Percentiles rank a stretch among this genome's conserved stretches.
phyloP scores from a whole-genome alignment of 306 rosid species.

The Alnus rubra region DNA sequence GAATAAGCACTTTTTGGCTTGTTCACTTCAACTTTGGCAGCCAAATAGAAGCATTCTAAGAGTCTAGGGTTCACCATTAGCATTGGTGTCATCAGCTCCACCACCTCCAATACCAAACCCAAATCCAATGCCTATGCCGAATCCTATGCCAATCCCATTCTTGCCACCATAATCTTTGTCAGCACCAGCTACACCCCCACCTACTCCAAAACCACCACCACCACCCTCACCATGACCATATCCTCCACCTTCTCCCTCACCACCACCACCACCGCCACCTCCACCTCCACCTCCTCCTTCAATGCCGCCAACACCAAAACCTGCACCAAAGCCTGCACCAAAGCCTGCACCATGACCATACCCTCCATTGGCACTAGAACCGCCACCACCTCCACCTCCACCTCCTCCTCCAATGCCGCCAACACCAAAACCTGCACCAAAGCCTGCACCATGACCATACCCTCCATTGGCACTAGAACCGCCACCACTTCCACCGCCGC shows the following conservation, averaged over 20 bases:
- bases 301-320: conserved; percentile 22
- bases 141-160: conserved; percentile 45
- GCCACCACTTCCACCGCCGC: conserved; percentile 24
- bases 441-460: conserved; percentile 44
- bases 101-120: conserved; percentile 48
- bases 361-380: conserved; percentile 15
- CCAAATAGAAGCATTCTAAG: not conserved
- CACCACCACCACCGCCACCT: not conserved
- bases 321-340: conserved; percentile 43
- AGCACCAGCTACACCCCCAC: conserved; percentile 4
- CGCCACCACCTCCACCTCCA: conserved; percentile 18
- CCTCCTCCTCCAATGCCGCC: conserved; percentile 18
- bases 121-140: conserved; percentile 57
- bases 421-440: conserved; percentile 33
- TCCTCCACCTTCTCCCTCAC: conserved; percentile 19
- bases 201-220: conserved; percentile 3
- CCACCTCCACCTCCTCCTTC: not conserved
- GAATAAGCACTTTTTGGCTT: not conserved
- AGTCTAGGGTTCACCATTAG: conserved; percentile 25
- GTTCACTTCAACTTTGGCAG: not conserved
- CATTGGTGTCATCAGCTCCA: not conserved
- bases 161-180: conserved; percentile 18
- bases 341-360: conserved; percentile 42
- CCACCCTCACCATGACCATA: conserved; percentile 35
- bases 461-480: conserved; percentile 16